Percentiles rank a stretch among this genome's conserved stretches.
These are phyloP conservation scores for Maudiozyma humilis DNA, from an alignment of 1,139 yeast species.

Conservation along the genomic window DNA sequence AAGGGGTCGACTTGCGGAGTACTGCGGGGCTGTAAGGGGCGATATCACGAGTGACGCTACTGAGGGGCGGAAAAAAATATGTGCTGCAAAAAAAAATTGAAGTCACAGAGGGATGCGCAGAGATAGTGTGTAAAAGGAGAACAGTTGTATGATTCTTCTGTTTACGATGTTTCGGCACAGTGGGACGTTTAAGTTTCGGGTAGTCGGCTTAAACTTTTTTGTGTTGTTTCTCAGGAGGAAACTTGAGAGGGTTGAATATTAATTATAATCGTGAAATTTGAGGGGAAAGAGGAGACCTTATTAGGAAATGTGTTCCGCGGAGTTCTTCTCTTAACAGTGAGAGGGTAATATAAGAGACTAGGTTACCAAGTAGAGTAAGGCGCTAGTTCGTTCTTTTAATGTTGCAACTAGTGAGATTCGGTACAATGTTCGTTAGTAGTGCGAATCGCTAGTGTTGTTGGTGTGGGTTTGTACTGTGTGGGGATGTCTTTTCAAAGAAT, in stretches of 20 bases:
- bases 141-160: not conserved
- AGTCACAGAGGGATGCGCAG: not conserved
- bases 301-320: not conserved
- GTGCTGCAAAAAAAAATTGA: not conserved
- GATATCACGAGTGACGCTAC: not conserved
- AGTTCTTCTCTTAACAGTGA: no score
- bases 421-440: not conserved
- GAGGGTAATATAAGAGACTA: no score
- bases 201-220: not conserved
- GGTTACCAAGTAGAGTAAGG: no score
- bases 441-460: no score
- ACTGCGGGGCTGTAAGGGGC: not conserved
- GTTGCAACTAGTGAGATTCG: not conserved
- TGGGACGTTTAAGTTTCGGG: not conserved
- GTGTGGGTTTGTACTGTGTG: not conserved
- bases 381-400: not conserved
- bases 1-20: not conserved
- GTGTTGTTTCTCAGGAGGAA: not conserved
- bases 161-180: not conserved
- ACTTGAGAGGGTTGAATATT: not conserved
- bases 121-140: not conserved
- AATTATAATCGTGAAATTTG: not conserved
- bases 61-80: not conserved
- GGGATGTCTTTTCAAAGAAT: not conserved
- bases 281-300: not conserved